A percentile compares a stretch with the other conserved stretches of the same genome.
Conservation (phyloP, 2,329 filamentous ascomycete genomes). For the Calonectria pauciramosa region DNA sequence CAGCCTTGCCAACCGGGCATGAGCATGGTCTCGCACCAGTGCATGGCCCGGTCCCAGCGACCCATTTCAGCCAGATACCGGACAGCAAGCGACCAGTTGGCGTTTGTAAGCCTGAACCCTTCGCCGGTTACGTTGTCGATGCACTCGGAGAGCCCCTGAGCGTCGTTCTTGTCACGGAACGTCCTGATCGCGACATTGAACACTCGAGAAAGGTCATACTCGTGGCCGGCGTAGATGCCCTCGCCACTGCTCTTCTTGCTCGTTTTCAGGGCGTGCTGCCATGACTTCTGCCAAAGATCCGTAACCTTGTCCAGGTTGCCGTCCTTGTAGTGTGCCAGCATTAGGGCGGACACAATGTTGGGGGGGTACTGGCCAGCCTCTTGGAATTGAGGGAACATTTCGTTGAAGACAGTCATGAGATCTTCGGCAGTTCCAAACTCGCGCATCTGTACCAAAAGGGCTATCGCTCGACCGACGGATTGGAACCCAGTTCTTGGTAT, state of each 20-base stretch:
- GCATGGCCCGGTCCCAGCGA: constrained; percentile 76
- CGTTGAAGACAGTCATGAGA: constrained; percentile 68
- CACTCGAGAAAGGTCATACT: constrained; percentile 66
- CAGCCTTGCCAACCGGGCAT: constrained; percentile 87
- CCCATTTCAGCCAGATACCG: constrained; percentile 74
- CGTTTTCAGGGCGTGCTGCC: constrained; percentile 63
- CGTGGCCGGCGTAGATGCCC: constrained; percentile 60
- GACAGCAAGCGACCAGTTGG: constrained; percentile 86
- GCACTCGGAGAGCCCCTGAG: constrained; percentile 61
- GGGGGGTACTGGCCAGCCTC: constrained; percentile 60
- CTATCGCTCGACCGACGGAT: constrained; percentile 50
- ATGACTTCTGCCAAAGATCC: constrained; percentile 75
- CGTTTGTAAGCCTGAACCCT: constrained; percentile 82
- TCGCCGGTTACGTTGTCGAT: constrained; percentile 69
- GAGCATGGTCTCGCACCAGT: constrained; percentile 80
- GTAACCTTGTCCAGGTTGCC: constrained; percentile 72
- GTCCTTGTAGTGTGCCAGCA: constrained; percentile 74
- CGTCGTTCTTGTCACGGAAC: constrained; percentile 56
- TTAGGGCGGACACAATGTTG: constrained; percentile 73
- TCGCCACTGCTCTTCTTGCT: constrained; percentile 39
- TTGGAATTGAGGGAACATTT: constrained; percentile 53
- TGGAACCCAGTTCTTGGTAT: constrained; percentile 45
- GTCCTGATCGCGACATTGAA: constrained; percentile 64
- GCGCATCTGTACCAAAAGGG: constrained; percentile 52
- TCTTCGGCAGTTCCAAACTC: constrained; percentile 68